Evolutionary conservation across 2,329 filamentous ascomycete genomes (phyloP), one percentile per base, ranked within the genome.

Genomic region (Parafenestella ontariensis): DNA sequence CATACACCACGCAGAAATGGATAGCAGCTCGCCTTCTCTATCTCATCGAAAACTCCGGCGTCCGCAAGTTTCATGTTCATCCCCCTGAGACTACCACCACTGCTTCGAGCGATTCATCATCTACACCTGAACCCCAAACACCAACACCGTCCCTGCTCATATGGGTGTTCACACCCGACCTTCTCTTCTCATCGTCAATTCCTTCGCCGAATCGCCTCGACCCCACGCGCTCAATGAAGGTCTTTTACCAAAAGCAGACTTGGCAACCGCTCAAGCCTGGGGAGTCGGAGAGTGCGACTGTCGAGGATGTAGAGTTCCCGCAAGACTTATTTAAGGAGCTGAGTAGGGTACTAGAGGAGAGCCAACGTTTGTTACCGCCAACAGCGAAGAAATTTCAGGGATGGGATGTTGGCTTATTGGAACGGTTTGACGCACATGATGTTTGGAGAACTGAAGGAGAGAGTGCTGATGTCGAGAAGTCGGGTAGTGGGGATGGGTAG

Each of bases 341-440:
- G 6, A 61, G 72, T 1, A 57, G 65, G 5, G 75, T 71, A 9
- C 74, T 92, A 23, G 68, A 76, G 10, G 67, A 66, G 7, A 87
- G 83, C 59, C 84, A 80, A 31, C 37, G 57, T 3, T 66, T 86
- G 15, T 69, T 91, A 8, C 88, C 89, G 1, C 68, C 61, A 0
- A 77, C 77, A 8, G 85, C 88, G 54, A 79, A 85, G 51, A 76
- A 64, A 24, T 89, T 90, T 61, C 80, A 84, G 67, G 83, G 82
- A n/a, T 92, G 88, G 88, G 81, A 82, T 23, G 86, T 91, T 5
- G 87, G 87, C 1, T 69, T 91, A 17, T 67, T 91, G 54, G 80
- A 83, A 58, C 77, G 82, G 54, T 87, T 83, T 74, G 73, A 78
- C 53, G 39, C 29, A n/a, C 2, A 5, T 0, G 33, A 23, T 20